Conservation (phyloP, 208 protist genomes). For the Leishmania major region DNA sequence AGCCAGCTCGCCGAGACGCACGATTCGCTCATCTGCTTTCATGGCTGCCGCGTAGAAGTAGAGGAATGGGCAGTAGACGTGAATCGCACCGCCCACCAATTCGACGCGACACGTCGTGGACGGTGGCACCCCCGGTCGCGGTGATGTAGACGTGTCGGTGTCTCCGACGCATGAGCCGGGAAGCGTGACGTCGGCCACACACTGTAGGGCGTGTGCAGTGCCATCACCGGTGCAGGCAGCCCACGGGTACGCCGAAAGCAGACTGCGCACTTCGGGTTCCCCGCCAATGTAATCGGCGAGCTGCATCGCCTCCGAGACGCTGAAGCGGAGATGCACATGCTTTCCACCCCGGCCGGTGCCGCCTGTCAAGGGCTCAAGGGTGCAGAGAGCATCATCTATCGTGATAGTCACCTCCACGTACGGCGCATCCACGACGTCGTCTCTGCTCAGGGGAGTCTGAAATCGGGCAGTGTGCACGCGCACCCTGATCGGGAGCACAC, state of each 20-base stretch:
- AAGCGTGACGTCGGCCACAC: constrained; percentile 6
- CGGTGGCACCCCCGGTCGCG: not conserved
- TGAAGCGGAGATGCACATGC: constrained; percentile 5
- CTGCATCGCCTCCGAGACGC: constrained; percentile 16
- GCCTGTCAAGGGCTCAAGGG: not conserved
- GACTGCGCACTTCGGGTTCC: constrained; percentile 16
- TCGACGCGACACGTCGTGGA: constrained; percentile 6
- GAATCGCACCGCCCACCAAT: constrained; percentile 20
- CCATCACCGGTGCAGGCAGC: not conserved
- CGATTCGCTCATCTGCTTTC: constrained; percentile 10
- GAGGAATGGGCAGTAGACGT: constrained; percentile 31
- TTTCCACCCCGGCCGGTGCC: not conserved
- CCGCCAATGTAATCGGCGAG: constrained; percentile 23
- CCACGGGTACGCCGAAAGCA: constrained; percentile 23
- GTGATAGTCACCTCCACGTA: constrained; percentile 27
- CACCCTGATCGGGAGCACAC: not conserved
- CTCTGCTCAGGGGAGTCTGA: constrained; percentile 15
- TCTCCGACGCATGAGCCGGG: not conserved
- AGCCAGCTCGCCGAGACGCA: constrained; percentile 13
- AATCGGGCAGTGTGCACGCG: constrained; percentile 12
- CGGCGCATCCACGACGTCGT: constrained; percentile 8
- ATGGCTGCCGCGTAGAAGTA: constrained; percentile 15
- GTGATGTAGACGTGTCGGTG: no score
- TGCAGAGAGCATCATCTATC: constrained; percentile 1
- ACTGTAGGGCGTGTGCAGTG: constrained; percentile 6